A percentile compares a stretch with the other conserved stretches of the same genome.
These are phyloP conservation scores for Crepidotus variabilis DNA, from an alignment of 768 basidiomycete species.

Conservation along the genomic window DNA sequence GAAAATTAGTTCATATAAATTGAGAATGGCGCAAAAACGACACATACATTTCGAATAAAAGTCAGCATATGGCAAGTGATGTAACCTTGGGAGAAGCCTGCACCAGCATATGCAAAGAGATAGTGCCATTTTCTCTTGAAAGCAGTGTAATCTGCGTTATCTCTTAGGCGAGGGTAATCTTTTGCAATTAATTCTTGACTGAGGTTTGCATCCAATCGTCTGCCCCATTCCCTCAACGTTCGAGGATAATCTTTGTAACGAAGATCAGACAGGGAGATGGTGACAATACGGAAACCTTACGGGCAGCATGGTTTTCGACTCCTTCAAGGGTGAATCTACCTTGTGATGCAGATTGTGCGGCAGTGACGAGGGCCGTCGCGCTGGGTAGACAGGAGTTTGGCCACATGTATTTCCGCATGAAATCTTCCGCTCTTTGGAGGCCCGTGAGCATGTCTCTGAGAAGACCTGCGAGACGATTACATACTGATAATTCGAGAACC, in stretches of 20 bases:
- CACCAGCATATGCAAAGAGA: constrained; percentile 78
- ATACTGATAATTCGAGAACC: constrained; percentile 69
- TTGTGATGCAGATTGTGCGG: constrained; percentile 65
- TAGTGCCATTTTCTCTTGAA: constrained; percentile 85
- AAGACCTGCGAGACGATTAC: constrained; percentile 20
- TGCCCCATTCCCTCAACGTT: constrained; percentile 89
- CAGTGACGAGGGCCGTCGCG: constrained; percentile 74
- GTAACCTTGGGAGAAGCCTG: constrained; percentile 76
- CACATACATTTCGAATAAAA: constrained; percentile 59
- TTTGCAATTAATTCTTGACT: constrained; percentile 52
- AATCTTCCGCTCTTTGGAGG: constrained; percentile 61
- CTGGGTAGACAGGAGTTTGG: constrained; percentile 86
- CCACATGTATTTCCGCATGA: constrained; percentile 89
- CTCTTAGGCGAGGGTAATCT: constrained; percentile 58
- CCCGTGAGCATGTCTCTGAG: constrained; percentile 5
- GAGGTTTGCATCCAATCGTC: constrained; percentile 66
- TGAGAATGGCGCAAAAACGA: not conserved
- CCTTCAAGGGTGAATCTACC: constrained; percentile 79
- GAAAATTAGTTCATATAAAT: not conserved
- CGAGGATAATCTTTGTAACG: constrained; percentile 72
- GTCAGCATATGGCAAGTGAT: constrained; percentile 83
- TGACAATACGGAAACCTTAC: constrained; percentile 31
- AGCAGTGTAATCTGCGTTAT: constrained; percentile 54
- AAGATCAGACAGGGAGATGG: not conserved
- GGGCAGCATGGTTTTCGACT: constrained; percentile 82